Percentiles rank a stretch among this genome's conserved stretches.
Evolutionary conservation across 2,329 filamentous ascomycete species (phyloP).

Genomic region (Calycina herbarum): DNA sequence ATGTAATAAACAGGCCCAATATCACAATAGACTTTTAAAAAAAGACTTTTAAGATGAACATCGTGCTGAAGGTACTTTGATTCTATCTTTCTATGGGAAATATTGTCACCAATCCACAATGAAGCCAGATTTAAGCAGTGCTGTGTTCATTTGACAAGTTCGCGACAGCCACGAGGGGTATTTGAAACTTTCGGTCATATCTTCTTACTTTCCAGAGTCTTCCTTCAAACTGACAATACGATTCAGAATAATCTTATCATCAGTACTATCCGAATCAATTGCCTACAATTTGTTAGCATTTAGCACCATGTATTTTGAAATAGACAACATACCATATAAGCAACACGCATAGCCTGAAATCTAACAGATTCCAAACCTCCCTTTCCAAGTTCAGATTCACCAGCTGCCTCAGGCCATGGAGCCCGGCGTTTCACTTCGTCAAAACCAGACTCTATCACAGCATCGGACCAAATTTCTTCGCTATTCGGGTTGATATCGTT

Average conservation of each 20-base stretch:
- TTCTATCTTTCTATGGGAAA: too few species aligned
- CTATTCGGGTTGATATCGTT: constrained; percentile 82
- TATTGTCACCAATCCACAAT: too few species aligned
- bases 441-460: constrained; percentile 81
- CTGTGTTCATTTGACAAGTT: too few species aligned
- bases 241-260: constrained; percentile 83
- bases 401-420: constrained; percentile 75
- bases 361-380: constrained; percentile 72
- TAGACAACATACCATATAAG: constrained; percentile 52
- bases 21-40: too few species aligned
- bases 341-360: constrained; percentile 89
- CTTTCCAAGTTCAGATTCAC: constrained; percentile 63
- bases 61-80: too few species aligned
- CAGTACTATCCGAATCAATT: constrained; percentile 75
- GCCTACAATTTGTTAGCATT: constrained; percentile 41
- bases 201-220: constrained; percentile 64
- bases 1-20: too few species aligned
- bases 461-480: constrained; percentile 75
- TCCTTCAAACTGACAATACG: constrained; percentile 91
- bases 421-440: constrained; percentile 71
- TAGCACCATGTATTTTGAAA: neutral
- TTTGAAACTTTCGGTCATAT: neutral
- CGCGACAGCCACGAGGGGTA: neutral
- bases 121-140: too few species aligned
- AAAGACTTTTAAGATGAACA: too few species aligned